A percentile compares a stretch with the other conserved stretches of the same genome.
phyloP scores from a whole-genome alignment of 2,329 filamentous ascomycete genomes.

The Colletotrichum endophyticum region DNA sequence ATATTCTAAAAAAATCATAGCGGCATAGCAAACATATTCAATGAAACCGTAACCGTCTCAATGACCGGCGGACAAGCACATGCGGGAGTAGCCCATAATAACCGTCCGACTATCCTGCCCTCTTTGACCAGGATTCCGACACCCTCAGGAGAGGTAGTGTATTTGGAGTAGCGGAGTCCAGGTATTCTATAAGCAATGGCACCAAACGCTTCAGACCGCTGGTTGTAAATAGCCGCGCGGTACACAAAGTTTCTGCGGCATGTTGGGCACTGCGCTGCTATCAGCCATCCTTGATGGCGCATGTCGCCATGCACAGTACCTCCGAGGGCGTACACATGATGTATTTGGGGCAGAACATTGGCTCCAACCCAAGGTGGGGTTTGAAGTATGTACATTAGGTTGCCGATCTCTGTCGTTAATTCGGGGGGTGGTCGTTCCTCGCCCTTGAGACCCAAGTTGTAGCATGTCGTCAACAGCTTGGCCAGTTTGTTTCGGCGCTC shows the following conservation, averaged over 20 bases:
- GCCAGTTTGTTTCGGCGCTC: neutral
- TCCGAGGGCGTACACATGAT: neutral
- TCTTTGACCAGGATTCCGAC: neutral
- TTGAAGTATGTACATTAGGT: neutral
- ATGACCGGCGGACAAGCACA: neutral
- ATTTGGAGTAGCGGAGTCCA: neutral
- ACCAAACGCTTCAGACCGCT: neutral
- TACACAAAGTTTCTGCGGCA: neutral
- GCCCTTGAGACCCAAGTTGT: neutral
- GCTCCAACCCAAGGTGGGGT: neutral
- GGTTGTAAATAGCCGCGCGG: neutral
- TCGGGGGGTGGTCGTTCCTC: neutral
- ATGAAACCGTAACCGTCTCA: neutral
- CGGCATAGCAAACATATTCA: neutral
- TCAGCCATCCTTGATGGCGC: neutral
- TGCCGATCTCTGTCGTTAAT: neutral
- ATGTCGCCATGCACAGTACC: neutral
- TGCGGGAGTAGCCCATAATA: neutral
- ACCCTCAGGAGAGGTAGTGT: neutral
- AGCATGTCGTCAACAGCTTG: neutral
- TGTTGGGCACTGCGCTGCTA: neutral
- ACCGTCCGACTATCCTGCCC: neutral
- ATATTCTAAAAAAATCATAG: neutral
- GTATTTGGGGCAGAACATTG: neutral
- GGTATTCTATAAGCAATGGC: neutral